These are phyloP conservation scores for Kalmusia sp. DNA, from an alignment of 2,329 filamentous ascomycete genomes.

Conservation along the genomic window DNA sequence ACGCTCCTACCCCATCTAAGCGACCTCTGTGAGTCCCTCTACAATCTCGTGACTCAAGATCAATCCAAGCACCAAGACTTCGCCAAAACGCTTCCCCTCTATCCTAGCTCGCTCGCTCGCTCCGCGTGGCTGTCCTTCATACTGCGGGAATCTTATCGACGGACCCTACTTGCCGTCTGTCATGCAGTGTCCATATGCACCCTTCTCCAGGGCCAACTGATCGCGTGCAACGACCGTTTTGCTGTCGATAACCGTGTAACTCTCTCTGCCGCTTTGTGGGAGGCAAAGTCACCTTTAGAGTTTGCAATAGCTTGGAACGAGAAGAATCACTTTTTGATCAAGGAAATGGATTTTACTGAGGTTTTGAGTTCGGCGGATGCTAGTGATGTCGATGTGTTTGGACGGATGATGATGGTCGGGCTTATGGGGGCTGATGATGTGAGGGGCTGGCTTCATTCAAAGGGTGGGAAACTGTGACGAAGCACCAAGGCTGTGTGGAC, in stretches of 20 bases:
- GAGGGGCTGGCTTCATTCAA: constrained; percentile 35
- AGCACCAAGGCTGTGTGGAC: too few relatives aligned
- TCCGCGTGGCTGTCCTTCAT: constrained; percentile 61
- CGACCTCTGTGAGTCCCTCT: constrained; percentile 13
- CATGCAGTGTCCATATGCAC: constrained; percentile 49
- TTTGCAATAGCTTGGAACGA: constrained; percentile 42
- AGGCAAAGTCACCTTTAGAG: constrained; percentile 35
- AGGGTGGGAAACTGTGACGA: constrained; percentile 26
- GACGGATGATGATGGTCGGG: constrained; percentile 34
- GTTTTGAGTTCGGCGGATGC: constrained; percentile 28
- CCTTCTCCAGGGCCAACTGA: constrained; percentile 23
- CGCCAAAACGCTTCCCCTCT: constrained; percentile 42
- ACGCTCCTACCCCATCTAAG: constrained; percentile 25
- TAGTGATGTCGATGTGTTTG: constrained; percentile 39
- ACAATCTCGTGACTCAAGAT: constrained; percentile 7
- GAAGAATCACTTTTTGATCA: constrained; percentile 35
- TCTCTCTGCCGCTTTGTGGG: constrained; percentile 39
- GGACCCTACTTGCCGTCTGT: constrained; percentile 59
- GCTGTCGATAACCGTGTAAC: constrained; percentile 24
- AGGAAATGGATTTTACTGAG: constrained; percentile 34
- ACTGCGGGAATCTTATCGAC: constrained; percentile 61
- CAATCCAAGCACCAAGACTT: constrained; percentile 19
- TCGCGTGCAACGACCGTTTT: constrained; percentile 18
- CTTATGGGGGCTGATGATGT: constrained; percentile 38
- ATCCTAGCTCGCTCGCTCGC: constrained; percentile 43